A percentile compares a stretch with the other conserved stretches of the same genome.
Conservation (phyloP, 495 filamentous ascomycete species). For the Aspergillus ostianus region DNA sequence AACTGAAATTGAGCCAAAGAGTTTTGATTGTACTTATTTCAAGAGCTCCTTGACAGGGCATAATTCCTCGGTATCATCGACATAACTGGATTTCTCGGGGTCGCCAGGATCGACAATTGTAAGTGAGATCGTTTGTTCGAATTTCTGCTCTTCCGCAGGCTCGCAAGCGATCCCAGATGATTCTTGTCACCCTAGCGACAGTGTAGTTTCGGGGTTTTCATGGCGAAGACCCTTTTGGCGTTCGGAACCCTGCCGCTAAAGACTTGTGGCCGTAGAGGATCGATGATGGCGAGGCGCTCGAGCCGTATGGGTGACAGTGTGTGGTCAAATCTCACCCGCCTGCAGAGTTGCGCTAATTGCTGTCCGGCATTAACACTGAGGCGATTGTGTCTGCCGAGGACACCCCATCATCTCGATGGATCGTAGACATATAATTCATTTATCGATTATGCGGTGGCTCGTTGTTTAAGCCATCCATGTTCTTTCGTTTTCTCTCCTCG, state of each 20-base stretch:
- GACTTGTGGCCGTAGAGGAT: neutral
- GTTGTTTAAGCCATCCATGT: conserved; percentile 20
- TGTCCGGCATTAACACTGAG: neutral
- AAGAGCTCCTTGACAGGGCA: neutral
- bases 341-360: neutral
- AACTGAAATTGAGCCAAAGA: too few relatives aligned
- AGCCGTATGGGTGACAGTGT: neutral
- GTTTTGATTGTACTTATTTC: too few relatives aligned
- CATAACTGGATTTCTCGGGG: neutral
- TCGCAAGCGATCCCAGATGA: neutral
- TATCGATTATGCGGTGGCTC: conserved; percentile 19
- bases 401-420: conserved; percentile 3
- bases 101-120: neutral
- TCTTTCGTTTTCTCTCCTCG: conserved; percentile 37
- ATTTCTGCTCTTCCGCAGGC: neutral
- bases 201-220: neutral
- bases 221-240: neutral
- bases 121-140: neutral
- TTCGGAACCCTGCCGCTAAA: neutral
- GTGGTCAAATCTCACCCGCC: neutral
- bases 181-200: neutral
- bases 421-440: neutral
- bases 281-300: neutral
- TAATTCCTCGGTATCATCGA: neutral
- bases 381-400: neutral